phyloP scores from a whole-genome alignment of 768 basidiomycete genomes.

The Agrocybe pediades region DNA sequence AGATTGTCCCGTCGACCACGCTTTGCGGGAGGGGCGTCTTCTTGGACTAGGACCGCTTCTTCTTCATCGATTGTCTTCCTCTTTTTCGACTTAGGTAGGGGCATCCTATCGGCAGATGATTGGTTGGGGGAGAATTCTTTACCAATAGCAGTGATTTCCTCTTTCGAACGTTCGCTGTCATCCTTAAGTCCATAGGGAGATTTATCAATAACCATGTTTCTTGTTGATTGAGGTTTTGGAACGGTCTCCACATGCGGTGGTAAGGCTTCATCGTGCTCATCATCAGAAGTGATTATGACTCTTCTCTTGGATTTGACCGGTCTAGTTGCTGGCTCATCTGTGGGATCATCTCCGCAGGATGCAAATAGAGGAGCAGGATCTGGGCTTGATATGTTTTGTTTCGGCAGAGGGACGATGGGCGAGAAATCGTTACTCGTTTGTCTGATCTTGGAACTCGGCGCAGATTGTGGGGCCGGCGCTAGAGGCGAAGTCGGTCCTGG shows the following conservation, averaged over 20 bases:
- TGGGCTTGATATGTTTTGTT: no score
- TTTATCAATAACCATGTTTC: no score
- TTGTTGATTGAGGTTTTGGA: no score
- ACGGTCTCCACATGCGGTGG: neutral
- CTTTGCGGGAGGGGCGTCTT: neutral
- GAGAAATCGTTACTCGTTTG: no score
- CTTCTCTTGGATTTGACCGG: slow-evolving; percentile 5
- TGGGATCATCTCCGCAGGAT: slow-evolving; percentile 1
- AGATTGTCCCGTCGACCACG: neutral
- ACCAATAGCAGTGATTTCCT: no score
- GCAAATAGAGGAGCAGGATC: neutral
- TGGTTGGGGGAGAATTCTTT: no score
- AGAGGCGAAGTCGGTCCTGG: neutral
- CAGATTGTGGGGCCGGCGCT: neutral
- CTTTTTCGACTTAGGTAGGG: neutral
- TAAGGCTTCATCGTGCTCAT: neutral
- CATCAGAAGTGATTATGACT: slow-evolving; percentile 13
- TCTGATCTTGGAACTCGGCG: neutral
- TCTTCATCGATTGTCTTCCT: neutral
- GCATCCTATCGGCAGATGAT: neutral
- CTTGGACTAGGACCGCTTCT: neutral
- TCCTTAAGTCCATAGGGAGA: no score
- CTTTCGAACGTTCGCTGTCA: neutral
- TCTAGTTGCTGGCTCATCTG: neutral
- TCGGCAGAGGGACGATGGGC: neutral